These are phyloP conservation scores for Alectoria sarmentosa DNA, from an alignment of 495 filamentous ascomycete species.

Conservation along the genomic window DNA sequence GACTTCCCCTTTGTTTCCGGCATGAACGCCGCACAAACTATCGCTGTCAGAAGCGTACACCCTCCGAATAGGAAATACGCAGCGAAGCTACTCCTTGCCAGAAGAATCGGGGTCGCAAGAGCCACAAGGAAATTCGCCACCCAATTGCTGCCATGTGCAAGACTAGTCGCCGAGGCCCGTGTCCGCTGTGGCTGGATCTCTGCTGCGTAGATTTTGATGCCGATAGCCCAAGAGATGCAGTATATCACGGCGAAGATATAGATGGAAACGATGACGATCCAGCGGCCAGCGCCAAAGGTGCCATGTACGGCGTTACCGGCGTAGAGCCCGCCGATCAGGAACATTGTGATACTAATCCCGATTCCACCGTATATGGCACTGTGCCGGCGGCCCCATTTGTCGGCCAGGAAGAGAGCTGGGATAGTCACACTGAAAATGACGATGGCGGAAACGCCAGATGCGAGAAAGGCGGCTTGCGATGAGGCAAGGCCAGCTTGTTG, in stretches of 20 bases:
- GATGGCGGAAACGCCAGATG: constrained; percentile 49
- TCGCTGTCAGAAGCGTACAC: constrained; percentile 40
- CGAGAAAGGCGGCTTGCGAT: constrained; percentile 45
- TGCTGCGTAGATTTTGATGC: constrained; percentile 45
- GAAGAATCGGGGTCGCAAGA: constrained; percentile 54
- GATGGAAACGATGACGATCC: constrained; percentile 50
- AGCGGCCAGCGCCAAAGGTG: constrained; percentile 40
- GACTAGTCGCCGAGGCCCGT: constrained; percentile 42
- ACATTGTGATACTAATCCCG: constrained; percentile 39
- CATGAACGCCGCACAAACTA: constrained; percentile 48
- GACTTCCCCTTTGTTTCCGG: constrained; percentile 52
- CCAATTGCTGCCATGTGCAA: constrained; percentile 47
- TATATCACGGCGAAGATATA: constrained; percentile 39
- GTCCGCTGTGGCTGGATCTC: constrained; percentile 53
- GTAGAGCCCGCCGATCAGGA: constrained; percentile 46
- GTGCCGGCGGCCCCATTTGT: constrained; percentile 58
- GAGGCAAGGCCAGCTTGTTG: constrained; percentile 46
- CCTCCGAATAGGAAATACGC: constrained; percentile 56
- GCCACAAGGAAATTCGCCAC: constrained; percentile 57
- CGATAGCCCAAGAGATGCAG: constrained; percentile 46
- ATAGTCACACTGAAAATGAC: constrained; percentile 49
- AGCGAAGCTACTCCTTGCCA: constrained; percentile 48
- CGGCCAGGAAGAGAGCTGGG: constrained; percentile 50
- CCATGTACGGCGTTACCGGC: constrained; percentile 42
- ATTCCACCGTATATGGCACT: constrained; percentile 50